Conservation (phyloP, 148 eudicot species). For the Gaultheria prostrata region DNA sequence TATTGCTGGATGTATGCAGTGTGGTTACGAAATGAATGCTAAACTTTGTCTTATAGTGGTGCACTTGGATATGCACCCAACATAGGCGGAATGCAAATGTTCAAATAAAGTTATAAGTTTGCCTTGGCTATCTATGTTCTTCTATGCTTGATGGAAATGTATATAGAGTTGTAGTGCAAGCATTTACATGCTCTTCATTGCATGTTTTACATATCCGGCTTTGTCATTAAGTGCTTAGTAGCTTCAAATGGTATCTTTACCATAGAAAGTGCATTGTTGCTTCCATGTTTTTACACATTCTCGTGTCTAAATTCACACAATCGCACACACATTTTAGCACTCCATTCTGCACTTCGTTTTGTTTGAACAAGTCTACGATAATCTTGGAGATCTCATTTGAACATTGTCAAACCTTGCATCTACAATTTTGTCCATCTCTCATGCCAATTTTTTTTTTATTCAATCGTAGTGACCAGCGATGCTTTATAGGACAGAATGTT, state of each 20-base stretch:
- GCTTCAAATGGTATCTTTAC: not conserved
- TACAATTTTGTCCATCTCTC: not conserved
- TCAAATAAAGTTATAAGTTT: not conserved
- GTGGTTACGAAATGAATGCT: not conserved
- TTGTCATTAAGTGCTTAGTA: not conserved
- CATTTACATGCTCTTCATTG: not conserved
- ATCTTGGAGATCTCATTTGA: too few species aligned
- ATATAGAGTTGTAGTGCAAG: not conserved
- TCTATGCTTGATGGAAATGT: not conserved
- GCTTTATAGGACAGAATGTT: too few species aligned
- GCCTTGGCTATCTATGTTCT: not conserved
- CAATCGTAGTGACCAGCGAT: not conserved
- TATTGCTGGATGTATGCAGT: constrained; percentile 1
- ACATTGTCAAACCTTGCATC: not conserved
- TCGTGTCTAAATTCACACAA: not conserved
- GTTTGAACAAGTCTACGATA: not conserved
- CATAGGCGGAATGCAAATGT: not conserved
- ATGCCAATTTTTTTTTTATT: not conserved
- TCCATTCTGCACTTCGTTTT: not conserved
- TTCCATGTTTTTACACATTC: not conserved
- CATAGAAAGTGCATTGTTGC: not conserved
- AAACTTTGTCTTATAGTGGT: not conserved
- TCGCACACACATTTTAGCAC: not conserved
- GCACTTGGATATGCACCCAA: not conserved
- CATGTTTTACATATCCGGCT: not conserved